Evolutionary conservation across 768 basidiomycete genomes (phyloP), one percentile per base, ranked within the genome.

Genomic region (Cystofilobasidium ferigula): DNA sequence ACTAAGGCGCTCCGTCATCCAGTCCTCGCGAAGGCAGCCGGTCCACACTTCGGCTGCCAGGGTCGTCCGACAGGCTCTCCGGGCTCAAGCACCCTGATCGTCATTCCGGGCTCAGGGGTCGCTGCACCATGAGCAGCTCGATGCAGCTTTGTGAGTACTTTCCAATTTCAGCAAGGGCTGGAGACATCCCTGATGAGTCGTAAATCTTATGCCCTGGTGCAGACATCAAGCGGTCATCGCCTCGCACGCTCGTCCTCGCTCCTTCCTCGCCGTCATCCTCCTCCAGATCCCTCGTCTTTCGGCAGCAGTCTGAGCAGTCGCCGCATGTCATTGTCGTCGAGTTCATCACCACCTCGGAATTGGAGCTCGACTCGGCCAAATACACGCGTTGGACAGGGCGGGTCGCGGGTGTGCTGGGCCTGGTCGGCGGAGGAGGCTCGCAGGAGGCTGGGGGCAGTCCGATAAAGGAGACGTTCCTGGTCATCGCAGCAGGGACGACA

Each of bases 341-440:
- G 76, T 90, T 93, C 71, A 76, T 93, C 14, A 84, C 82, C 0
- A 84, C 84, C 69, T 79, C 83, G 60, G 81, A 88, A 71, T 81
- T 93, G 43, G 84, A 90, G 72, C 79, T 88, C 47, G 72, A 78
- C 30, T 82, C 80, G 66, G 78, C 86, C 36, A 79, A 87, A 61
- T 82, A 81, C 70, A 73, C 91, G 62, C 86, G 86, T n/a, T 85
- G 78, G 64, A 82, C 86, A 61, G 77, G 83, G 30, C 83, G 87
- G 8, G 86, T 89, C 72, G 89, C 89, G 28, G 93, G 90, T 70
- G 72, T 76, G 20, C 77, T 94, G 59, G 92, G 92, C 16, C 71
- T 78, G 64, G 72, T 78, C 13, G 77, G 73, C 5, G 75, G 71
- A 20, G 78, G 78, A 76, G 61, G 60, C 70, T 69, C 51, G 14